These are phyloP conservation scores for Sequoiadendron giganteum DNA, from an alignment of 75 land plant species.

Conservation along the genomic window DNA sequence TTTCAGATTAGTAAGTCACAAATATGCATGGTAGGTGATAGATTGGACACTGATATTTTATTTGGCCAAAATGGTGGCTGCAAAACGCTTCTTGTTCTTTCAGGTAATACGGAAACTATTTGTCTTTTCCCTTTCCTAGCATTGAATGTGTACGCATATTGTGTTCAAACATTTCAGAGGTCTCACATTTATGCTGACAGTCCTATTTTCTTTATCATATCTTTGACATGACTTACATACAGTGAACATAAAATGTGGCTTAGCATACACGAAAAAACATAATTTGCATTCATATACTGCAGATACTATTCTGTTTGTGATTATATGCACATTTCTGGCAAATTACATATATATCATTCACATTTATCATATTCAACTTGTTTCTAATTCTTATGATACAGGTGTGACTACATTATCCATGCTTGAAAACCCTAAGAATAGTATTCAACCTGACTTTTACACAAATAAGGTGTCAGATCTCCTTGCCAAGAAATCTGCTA, in stretches of 20 bases:
- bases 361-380: background rate
- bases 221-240: too few relatives aligned
- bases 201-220: background rate
- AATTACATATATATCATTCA: background rate
- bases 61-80: conserved; percentile 87
- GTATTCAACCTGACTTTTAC: conserved; percentile 97
- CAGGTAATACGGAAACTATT: conserved; percentile 31
- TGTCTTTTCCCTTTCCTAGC: background rate
- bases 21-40: conserved; percentile 83
- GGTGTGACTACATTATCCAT: conserved; percentile 82
- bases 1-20: conserved; percentile 63
- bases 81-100: conserved; percentile 75
- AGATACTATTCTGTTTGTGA: background rate
- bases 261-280: background rate
- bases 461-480: conserved; percentile 87
- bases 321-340: background rate
- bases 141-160: background rate
- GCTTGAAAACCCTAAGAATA: conserved; percentile 80
- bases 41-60: conserved; percentile 74
- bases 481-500: conserved; percentile 67
- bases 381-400: conserved; percentile 14
- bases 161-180: background rate
- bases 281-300: background rate
- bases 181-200: background rate
- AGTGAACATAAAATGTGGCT: background rate